Base-by-base conservation (phyloP, 2,329 filamentous ascomycete genomes). In the Alternaria brassicicola region DNA sequence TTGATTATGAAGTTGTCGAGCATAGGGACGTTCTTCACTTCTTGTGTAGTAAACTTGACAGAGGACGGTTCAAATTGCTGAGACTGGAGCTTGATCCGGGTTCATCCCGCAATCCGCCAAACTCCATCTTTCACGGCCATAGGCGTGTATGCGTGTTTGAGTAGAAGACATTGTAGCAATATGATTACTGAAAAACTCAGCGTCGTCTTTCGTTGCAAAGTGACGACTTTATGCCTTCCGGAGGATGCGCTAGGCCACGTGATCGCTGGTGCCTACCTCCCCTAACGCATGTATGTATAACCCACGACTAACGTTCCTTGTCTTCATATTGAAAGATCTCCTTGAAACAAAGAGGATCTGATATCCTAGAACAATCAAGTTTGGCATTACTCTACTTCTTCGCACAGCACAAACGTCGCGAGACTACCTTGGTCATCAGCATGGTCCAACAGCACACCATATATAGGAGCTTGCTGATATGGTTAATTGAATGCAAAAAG, bases 31-130 rank as follows among this genome's bases (percentile, higher is more conserved):
- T 45, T 31, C 41, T 68, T 63, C 56, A 66, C 63, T 69, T 67
- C 65, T 53, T 63, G 56, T 67, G 60, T 57, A 66, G 57, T 59
- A 61, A 36, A 56, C 61, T 55, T 54, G 51, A 54, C 42, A 48
- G 30, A 54, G 28, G 31, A 39, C 45, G 35, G 15, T 21, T 26
- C 12, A 13, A 30, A 13, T 43, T 50, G 54, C 39, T 21, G 31
- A 52, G 19, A 41, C 54, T 17, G 35, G 54, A 52, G 42, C 39
- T 33, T 42, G 57, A 43, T 52, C 28, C 25, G n/a, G 43, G 17
- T 51, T 17, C 25, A 17, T 17, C 23, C 55, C 30, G 43, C 31
- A 50, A 42, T 10, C 13, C 39, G 30, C 41, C 17, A 19, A 12
- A 36, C 36, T 59, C 21, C 30, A 30, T 26, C 39, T 51, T 51